Evolutionary conservation across 1,139 yeast species (phyloP), one percentile per base, ranked within the genome.

Genomic region (Magnusiomyces sp.): DNA sequence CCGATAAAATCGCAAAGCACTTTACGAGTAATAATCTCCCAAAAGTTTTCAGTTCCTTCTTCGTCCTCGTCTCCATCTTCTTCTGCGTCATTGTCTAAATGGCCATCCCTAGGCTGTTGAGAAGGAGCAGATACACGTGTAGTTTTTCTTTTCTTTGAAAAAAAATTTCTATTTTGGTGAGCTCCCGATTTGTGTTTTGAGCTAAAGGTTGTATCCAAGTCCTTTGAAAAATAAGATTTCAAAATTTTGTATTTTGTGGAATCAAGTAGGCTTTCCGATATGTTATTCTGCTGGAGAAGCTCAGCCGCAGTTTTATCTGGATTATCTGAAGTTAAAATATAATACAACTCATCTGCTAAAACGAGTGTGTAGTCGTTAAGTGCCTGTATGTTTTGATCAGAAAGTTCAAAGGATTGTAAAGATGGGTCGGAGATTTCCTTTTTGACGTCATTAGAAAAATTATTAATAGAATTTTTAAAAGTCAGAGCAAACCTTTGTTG

Each of bases 1-100:
- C 65, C 64, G 39, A 63, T 58, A 41, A 62, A 57, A 46, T 58
- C 61, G 19, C 55, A 52, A 34, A 61, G 46, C 13, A 58, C 56
- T 32, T 53, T 52, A 40, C 54, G 53, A 7, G 53, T 52, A 32
- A 58, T 47, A 17, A 49, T 45, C 40, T 53, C 53, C 60, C 61
- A 58, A n/a, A 58, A 23, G 5, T 54, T 45, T 31, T 47, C 44
- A 2, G 42, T 37, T 19, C 40, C 45, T 36, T 41, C 41, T 29
- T 40, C 48, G 37, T 47, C 47, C 19, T 43, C 46, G 23, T 45
- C 49, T 49, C 38, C 45, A 13, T 23, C 43, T 13, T 20, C n/a
- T 14, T 40, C 37, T 17, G 36, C 16, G 23, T n/a, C 34, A 9
- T 31, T 31, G 34, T 31, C 11, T 9, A 9, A 9, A 31, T 31